Evolutionary conservation across 805 yeast species (phyloP).

Genomic region (Kodamaea neixiangensis): DNA sequence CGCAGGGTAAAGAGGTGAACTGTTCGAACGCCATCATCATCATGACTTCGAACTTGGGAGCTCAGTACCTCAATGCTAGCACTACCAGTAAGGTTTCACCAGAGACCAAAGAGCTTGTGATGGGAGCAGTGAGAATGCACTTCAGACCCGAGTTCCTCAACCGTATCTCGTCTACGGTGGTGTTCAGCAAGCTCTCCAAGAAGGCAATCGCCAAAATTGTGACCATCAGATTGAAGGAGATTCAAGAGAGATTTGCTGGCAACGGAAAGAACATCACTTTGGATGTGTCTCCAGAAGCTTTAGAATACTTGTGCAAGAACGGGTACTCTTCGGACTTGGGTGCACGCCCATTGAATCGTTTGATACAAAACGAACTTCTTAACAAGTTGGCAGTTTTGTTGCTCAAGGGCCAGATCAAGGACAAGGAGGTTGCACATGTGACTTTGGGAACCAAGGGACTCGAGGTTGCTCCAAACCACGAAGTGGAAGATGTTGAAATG

Average conservation of each 20-base stretch:
- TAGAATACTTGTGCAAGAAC: slow-evolving; percentile 76
- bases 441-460: slow-evolving; percentile 61
- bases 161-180: slow-evolving; percentile 90
- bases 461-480: slow-evolving; percentile 86
- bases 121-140: slow-evolving; percentile 81
- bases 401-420: slow-evolving; percentile 81
- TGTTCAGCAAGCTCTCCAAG: slow-evolving; percentile 89
- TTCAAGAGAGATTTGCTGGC: slow-evolving; percentile 79
- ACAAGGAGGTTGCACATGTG: slow-evolving; percentile 83
- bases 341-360: slow-evolving; percentile 93
- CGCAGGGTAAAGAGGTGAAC: slow-evolving; percentile 90
- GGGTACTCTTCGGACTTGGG: slow-evolving; percentile 95
- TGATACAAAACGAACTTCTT: slow-evolving; percentile 85
- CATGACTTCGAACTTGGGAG: slow-evolving; percentile 97
- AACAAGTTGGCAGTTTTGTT: slow-evolving; percentile 88
- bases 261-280: slow-evolving; percentile 79
- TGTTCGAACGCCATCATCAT: slow-evolving; percentile 91
- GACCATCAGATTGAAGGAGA: slow-evolving; percentile 77
- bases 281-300: slow-evolving; percentile 72
- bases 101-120: slow-evolving; percentile 72
- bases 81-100: slow-evolving; percentile 66
- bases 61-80: slow-evolving; percentile 74
- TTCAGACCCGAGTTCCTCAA: slow-evolving; percentile 97
- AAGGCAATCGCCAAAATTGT: slow-evolving; percentile 93
- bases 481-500: slow-evolving; percentile 45